Conservation (phyloP, 352 stramenopile genomes). For the Pythium volutum region DNA sequence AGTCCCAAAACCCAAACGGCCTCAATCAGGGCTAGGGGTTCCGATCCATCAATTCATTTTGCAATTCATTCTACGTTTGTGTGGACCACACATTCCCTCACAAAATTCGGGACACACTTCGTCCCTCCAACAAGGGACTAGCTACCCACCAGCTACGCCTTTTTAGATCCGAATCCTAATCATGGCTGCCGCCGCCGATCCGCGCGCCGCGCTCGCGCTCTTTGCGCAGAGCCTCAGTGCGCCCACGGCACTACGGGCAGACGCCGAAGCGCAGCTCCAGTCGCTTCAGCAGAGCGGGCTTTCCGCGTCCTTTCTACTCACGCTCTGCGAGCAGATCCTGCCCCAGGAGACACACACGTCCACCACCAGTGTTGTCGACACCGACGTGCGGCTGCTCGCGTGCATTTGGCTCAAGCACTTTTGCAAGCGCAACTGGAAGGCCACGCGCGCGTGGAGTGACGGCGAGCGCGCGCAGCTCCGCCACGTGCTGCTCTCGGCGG, state of each 20-base stretch:
- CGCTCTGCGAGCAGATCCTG: constrained; percentile 47
- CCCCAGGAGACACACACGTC: constrained; percentile 27
- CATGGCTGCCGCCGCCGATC: not conserved
- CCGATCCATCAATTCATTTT: constrained; percentile 9
- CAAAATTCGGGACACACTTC: constrained; percentile 1
- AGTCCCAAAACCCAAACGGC: not conserved
- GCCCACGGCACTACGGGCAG: constrained; percentile 34
- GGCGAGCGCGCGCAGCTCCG: constrained; percentile 48
- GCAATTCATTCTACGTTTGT: constrained; percentile 15
- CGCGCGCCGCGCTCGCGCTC: constrained; percentile 41
- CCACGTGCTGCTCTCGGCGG: constrained; percentile 53
- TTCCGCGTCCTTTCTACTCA: constrained; percentile 34
- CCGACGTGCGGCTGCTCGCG: constrained; percentile 56
- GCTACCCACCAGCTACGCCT: constrained; percentile 20
- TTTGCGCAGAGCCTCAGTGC: constrained; percentile 45
- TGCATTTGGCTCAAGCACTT: constrained; percentile 81
- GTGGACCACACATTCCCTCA: constrained; percentile 14
- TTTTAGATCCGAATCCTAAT: too few relatives aligned
- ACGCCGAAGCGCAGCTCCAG: constrained; percentile 57
- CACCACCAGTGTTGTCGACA: constrained; percentile 34
- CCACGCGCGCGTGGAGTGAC: constrained; percentile 27
- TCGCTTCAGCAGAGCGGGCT: constrained; percentile 39
- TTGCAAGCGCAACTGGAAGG: constrained; percentile 51
- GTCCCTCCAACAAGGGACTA: constrained; percentile 19
- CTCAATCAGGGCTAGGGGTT: not conserved